Percentiles rank a stretch among this genome's conserved stretches.
These are phyloP conservation scores for Boletus reticuloceps DNA, from an alignment of 768 basidiomycete species.

Conservation along the genomic window DNA sequence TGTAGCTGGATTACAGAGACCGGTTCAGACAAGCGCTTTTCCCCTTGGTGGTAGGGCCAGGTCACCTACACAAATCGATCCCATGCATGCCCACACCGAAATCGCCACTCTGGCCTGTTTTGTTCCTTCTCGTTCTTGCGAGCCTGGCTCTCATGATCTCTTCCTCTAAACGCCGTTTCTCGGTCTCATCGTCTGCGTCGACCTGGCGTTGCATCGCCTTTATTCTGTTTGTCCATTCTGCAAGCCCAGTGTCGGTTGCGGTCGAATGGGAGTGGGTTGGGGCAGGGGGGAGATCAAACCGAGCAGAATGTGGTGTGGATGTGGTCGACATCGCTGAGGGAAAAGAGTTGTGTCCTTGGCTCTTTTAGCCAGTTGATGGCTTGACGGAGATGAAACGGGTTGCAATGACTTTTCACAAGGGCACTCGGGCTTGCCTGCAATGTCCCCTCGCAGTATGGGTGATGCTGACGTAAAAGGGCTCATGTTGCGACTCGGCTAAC, in stretches of 20 bases:
- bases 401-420: not conserved
- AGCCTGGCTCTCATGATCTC: constrained; percentile 50
- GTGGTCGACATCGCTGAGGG: constrained; percentile 26
- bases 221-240: constrained; percentile 81
- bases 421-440: not conserved
- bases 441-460: not conserved
- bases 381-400: not conserved
- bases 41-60: not conserved
- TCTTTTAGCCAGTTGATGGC: not conserved
- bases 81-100: constrained; percentile 39
- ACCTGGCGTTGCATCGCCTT: constrained; percentile 78
- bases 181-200: constrained; percentile 77
- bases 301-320: constrained; percentile 27
- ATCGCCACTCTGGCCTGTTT: constrained; percentile 34
- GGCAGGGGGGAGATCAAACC: constrained; percentile 39
- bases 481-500: not conserved
- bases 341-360: not conserved
- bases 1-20: constrained; percentile 16
- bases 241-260: constrained; percentile 58
- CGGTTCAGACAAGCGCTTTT: not conserved
- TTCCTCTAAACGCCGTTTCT: constrained; percentile 63
- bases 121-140: constrained; percentile 41
- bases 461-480: constrained; percentile 22
- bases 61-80: constrained; percentile 32
- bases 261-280: constrained; percentile 18